Evolutionary conservation across 305 asterid genomes (phyloP).

Genomic region (Solanum aculeatissimum): DNA sequence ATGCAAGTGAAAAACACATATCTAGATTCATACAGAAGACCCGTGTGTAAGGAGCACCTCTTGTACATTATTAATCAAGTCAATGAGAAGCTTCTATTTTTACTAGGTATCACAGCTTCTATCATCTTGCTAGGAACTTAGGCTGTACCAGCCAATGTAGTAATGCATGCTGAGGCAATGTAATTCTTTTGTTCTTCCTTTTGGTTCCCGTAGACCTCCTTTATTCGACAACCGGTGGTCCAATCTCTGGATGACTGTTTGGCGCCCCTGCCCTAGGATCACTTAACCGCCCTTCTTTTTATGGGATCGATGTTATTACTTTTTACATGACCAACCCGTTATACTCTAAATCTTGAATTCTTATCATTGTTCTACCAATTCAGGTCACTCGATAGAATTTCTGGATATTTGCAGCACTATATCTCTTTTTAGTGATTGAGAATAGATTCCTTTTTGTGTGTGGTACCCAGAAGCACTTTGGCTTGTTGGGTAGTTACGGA

Average conservation of each 20-base stretch:
- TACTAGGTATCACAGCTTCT: neutral
- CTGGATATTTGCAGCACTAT: neutral
- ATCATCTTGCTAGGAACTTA: neutral
- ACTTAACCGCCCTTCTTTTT: neutral
- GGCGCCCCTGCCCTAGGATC: neutral
- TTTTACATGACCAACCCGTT: neutral
- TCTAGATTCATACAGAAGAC: neutral
- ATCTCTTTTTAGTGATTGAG: neutral
- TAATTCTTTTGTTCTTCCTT: neutral
- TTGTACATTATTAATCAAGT: neutral
- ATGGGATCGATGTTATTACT: neutral
- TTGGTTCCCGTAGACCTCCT: neutral
- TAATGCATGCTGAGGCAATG: neutral
- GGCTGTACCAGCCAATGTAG: neutral
- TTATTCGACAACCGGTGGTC: neutral
- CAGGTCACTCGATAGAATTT: neutral
- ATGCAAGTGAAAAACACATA: neutral
- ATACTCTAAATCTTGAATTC: neutral
- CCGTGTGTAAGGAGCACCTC: neutral
- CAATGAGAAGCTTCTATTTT: neutral
- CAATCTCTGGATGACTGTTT: neutral
- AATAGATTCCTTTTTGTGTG: neutral
- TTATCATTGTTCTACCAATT: neutral
- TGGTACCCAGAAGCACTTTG: neutral
- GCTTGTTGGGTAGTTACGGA: neutral